phyloP scores from a whole-genome alignment of 176 grass and related monocot species.

The Carex kokanica region DNA sequence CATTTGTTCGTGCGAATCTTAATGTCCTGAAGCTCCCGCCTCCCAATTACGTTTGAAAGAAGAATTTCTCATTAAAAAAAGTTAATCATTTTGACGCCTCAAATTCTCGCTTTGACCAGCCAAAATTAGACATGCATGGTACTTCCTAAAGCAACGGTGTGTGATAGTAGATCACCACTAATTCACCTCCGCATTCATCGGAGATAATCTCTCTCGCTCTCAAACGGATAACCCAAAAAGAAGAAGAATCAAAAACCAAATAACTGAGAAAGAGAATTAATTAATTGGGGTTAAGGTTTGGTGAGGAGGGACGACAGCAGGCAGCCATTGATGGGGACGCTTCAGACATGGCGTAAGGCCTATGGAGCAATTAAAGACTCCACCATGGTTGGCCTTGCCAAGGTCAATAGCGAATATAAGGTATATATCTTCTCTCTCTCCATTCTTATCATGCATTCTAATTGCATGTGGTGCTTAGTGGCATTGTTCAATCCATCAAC shows the following conservation, averaged over 20 bases:
- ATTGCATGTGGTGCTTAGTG: too few relatives aligned
- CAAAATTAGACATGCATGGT: neutral
- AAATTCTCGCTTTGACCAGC: neutral
- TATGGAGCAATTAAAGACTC: constrained; percentile 95
- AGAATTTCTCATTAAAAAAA: too few relatives aligned
- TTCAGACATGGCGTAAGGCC: constrained; percentile 85
- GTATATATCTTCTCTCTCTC: constrained; percentile 12
- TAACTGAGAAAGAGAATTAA: too few relatives aligned
- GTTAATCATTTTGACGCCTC: neutral
- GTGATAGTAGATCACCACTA: neutral
- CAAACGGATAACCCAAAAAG: constrained; percentile 7
- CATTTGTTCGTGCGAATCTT: too few relatives aligned
- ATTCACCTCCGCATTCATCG: constrained; percentile 6
- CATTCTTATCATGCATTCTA: too few relatives aligned
- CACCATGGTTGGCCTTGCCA: constrained; percentile 96
- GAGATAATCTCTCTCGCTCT: neutral
- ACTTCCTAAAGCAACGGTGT: neutral
- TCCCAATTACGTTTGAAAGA: too few relatives aligned
- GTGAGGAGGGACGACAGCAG: constrained; percentile 31
- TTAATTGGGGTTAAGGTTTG: neutral
- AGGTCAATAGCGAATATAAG: constrained; percentile 98
- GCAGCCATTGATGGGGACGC: constrained; percentile 39
- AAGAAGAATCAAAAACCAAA: constrained; percentile 16
- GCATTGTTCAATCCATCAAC: too few relatives aligned
- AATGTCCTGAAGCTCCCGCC: too few relatives aligned